Evolutionary conservation across 2,329 filamentous ascomycete species (phyloP).

Genomic region (Diplodia seriata): DNA sequence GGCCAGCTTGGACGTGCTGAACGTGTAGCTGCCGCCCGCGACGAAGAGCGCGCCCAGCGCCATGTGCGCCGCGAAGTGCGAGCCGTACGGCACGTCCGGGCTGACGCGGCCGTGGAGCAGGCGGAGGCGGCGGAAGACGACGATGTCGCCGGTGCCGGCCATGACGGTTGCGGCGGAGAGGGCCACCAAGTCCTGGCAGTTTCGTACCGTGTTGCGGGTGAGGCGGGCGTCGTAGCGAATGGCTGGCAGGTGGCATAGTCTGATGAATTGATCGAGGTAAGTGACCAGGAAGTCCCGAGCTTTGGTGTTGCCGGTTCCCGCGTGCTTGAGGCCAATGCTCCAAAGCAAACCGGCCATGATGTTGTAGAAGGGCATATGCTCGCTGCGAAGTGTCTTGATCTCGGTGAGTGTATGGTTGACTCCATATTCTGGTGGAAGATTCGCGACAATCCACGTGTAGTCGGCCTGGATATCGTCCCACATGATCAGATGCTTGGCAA

Average conservation of each 20-base stretch:
- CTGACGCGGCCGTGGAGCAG: conserved; percentile 88
- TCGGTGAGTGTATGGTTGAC: conserved; percentile 65
- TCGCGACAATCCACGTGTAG: conserved; percentile 76
- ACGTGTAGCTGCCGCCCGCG: conserved; percentile 89
- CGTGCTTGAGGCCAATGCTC: conserved; percentile 57
- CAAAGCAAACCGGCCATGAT: conserved; percentile 90
- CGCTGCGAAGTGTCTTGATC: conserved; percentile 71
- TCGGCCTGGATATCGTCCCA: conserved; percentile 83
- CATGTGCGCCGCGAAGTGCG: conserved; percentile 89
- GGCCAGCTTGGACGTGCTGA: conserved; percentile 86
- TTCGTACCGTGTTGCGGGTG: conserved; percentile 80
- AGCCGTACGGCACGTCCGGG: conserved; percentile 85
- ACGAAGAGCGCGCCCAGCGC: conserved; percentile 91
- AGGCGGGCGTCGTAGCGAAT: conserved; percentile 82
- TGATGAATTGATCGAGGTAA: conserved; percentile 86
- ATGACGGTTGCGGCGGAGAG: conserved; percentile 87
- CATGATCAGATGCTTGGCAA: conserved; percentile 89
- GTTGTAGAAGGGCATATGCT: conserved; percentile 90
- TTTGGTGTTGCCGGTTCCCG: conserved; percentile 61
- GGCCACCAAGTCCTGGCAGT: conserved; percentile 88
- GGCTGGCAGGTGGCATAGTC: conserved; percentile 70
- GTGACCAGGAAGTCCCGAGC: conserved; percentile 83
- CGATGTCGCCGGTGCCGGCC: conserved; percentile 91
- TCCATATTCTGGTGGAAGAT: conserved; percentile 74
- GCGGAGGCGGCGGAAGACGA: conserved; percentile 82